Conservation (phyloP, 495 filamentous ascomycete genomes). For the Hyaloscypha finlandica region DNA sequence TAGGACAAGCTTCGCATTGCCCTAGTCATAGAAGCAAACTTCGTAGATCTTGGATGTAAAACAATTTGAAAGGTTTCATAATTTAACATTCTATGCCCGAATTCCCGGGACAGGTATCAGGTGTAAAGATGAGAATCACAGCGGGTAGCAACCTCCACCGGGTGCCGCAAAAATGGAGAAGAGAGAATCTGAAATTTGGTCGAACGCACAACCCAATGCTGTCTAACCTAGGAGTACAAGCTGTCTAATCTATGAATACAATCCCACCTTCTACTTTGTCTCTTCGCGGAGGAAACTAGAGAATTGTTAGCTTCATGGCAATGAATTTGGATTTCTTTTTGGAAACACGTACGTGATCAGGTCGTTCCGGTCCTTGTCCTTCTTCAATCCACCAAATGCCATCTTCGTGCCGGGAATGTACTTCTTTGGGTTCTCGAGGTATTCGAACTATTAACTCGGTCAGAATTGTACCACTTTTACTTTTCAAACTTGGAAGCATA, state of each 20-base stretch:
- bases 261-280: slow-evolving; percentile 29
- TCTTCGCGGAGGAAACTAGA: slow-evolving; percentile 33
- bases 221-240: slow-evolving; percentile 27
- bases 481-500: neutral
- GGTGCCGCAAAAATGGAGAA: slow-evolving; percentile 8
- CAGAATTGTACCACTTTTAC: neutral
- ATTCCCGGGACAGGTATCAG: neutral
- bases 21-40: neutral
- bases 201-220: slow-evolving; percentile 15
- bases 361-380: slow-evolving; percentile 99
- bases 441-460: slow-evolving; percentile 61
- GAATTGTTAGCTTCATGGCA: slow-evolving; percentile 12
- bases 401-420: slow-evolving; percentile 99
- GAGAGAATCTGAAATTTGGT: slow-evolving; percentile 30
- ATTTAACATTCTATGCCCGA: neutral
- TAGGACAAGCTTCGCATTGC: neutral
- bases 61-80: neutral
- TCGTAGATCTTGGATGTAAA: neutral
- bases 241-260: slow-evolving; percentile 32
- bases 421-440: slow-evolving; percentile 93
- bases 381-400: slow-evolving; percentile 99
- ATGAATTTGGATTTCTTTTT: neutral
- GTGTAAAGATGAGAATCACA: neutral
- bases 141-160: neutral
- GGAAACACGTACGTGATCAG: slow-evolving; percentile 82